Percentiles rank a stretch among this genome's conserved stretches.
These are phyloP conservation scores for Mycena vulgaris DNA, from an alignment of 768 basidiomycete species.

Conservation along the genomic window DNA sequence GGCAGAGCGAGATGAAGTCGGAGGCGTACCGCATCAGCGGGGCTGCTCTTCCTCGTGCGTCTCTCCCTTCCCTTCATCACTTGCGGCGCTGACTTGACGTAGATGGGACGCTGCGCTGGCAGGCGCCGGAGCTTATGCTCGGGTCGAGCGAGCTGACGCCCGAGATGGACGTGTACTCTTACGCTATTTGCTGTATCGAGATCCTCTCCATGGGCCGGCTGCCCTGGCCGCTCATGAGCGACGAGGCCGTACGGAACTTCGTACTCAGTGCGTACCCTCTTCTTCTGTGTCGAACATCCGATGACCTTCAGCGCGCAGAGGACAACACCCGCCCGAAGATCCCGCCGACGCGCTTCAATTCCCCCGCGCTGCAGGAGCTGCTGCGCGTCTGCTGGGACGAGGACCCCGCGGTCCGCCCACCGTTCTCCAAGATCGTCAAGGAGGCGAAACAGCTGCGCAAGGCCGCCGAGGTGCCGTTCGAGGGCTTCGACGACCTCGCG, in stretches of 20 bases:
- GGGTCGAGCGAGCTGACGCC: slow-evolving; percentile 64
- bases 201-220: slow-evolving; percentile 73
- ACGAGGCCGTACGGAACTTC: slow-evolving; percentile 64
- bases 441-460: slow-evolving; percentile 62
- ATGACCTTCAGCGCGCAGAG: slow-evolving; percentile 48
- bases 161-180: slow-evolving; percentile 79
- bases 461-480: slow-evolving; percentile 44
- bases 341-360: slow-evolving; percentile 54
- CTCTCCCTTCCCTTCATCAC: slow-evolving; percentile 1
- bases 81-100: background rate
- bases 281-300: slow-evolving; percentile 24
- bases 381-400: slow-evolving; percentile 71
- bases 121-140: slow-evolving; percentile 76
- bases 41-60: slow-evolving; percentile 62
- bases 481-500: slow-evolving; percentile 46
- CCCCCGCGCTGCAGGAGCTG: slow-evolving; percentile 56
- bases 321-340: slow-evolving; percentile 67
- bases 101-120: slow-evolving; percentile 82
- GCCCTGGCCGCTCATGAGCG: slow-evolving; percentile 69
- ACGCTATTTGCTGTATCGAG: slow-evolving; percentile 75
- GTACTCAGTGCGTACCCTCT: slow-evolving; percentile 61
- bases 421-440: slow-evolving; percentile 64
- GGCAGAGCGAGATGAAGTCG: slow-evolving; percentile 84
- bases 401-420: slow-evolving; percentile 64
- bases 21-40: slow-evolving; percentile 78